Evolutionary conservation across 2,329 filamentous ascomycete genomes (phyloP), one percentile per base, ranked within the genome.

Genomic region (Celoporthe dispersa): DNA sequence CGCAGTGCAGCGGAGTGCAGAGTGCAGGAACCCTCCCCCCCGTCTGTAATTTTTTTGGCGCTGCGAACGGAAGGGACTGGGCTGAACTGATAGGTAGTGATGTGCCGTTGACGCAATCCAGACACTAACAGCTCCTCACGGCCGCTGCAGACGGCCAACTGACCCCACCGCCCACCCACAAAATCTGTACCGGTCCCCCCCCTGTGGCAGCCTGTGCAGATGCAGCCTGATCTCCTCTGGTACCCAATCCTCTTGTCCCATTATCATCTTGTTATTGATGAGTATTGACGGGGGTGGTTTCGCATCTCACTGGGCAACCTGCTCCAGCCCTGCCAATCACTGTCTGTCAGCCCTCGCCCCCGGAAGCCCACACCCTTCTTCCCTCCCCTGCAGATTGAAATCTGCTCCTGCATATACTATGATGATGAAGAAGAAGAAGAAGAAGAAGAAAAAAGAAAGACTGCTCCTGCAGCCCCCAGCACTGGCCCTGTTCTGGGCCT

Each of bases 201-300:
- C 22, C 19, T 48, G 44, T n/a, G 41, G 41, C 19, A n/a, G 37
- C 7, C 33, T 37, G 57, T 37, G 57, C 57, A 37, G 57, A 60
- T 60, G 57, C 22, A 37, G 57, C 57, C 57, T 60, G 57, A 35
- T 60, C 28, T 35, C 41, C 1, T 48, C 55, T 59, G 55, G 25
- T 28, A 35, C 57, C 57, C 57, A 35, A 60, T 37, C 57, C 33
- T 55, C 31, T 60, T 60, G 31, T 22, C 5, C 31, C 8, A 31
- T 31, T 25, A 33, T 37, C 57, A n/a, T 60, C 57, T 37, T 60
- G 57, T 60, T 60, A 60, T 60, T 60, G 57, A 60, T 37, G 57
- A 60, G 14, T 33, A 37, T 37, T 22, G 31, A 60, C 33, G 57
- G 57, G 57, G 31, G 19, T 31, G 3, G n/a, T 53, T 55, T 57